phyloP scores from a whole-genome alignment of 257 asterid genomes.

The Linderniella brevidens region DNA sequence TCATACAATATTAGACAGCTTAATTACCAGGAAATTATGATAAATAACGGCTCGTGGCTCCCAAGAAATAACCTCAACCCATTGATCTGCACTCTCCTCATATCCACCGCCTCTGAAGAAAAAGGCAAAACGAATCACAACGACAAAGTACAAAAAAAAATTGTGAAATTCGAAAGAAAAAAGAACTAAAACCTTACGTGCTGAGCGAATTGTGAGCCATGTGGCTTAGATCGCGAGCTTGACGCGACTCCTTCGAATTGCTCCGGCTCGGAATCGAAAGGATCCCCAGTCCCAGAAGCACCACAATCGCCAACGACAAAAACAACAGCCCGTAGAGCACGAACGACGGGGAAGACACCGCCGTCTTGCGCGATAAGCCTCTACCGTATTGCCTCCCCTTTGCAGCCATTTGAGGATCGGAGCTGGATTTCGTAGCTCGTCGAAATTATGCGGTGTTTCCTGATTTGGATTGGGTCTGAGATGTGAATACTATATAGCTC shows the following conservation, averaged over 20 bases:
- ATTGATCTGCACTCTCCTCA: slow-evolving; percentile 49
- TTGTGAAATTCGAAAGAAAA: not conserved
- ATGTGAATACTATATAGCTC: no score
- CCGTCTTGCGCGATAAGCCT: slow-evolving; percentile 32
- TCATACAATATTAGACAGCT: not conserved
- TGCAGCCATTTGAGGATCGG: slow-evolving; percentile 39
- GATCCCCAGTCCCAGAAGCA: slow-evolving; percentile 39
- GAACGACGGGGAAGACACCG: slow-evolving; percentile 30
- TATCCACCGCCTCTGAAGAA: slow-evolving; percentile 36
- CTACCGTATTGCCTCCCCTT: slow-evolving; percentile 51
- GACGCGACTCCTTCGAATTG: slow-evolving; percentile 26
- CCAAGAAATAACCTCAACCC: slow-evolving; percentile 92
- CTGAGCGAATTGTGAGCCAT: slow-evolving; percentile 39
- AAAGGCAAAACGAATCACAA: slow-evolving; percentile 3
- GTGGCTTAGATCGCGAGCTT: slow-evolving; percentile 57
- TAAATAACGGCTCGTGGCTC: slow-evolving; percentile 85
- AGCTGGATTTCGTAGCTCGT: no score
- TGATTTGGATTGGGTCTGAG: no score
- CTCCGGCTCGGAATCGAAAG: slow-evolving; percentile 35
- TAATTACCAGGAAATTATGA: slow-evolving; percentile 72
- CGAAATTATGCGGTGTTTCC: no score
- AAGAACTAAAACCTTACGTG: slow-evolving; percentile 22
- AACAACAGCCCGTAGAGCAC: slow-evolving; percentile 29
- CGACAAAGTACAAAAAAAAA: not conserved
- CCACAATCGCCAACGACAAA: slow-evolving; percentile 33